Evolutionary conservation across 1,284 basidiomycete species (phyloP).

Genomic region (Cryptococcus jaspeensis): DNA sequence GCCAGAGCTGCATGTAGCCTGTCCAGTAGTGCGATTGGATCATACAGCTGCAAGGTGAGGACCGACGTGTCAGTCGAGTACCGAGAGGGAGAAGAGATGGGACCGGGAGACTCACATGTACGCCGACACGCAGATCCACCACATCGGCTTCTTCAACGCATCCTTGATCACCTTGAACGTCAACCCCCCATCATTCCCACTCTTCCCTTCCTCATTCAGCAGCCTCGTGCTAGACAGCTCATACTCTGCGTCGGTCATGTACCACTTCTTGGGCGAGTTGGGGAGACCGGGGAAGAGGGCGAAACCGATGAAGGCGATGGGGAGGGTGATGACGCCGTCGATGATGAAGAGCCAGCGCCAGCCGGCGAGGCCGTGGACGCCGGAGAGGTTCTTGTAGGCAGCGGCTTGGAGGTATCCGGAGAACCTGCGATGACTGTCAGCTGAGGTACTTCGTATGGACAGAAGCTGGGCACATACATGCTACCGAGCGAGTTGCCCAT

Average conservation of each 20-base stretch:
- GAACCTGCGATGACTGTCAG: slow-evolving; percentile 34
- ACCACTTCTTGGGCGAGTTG: slow-evolving; percentile 14
- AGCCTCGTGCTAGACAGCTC: no score
- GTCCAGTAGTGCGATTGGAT: slow-evolving; percentile 26
- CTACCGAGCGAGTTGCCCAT: neutral
- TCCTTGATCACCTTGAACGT: slow-evolving; percentile 22
- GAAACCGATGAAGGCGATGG: slow-evolving; percentile 23
- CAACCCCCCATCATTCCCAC: slow-evolving; percentile 17
- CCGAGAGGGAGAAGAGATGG: no score
- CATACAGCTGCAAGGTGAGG: slow-evolving; percentile 16
- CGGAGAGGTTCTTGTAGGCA: slow-evolving; percentile 19
- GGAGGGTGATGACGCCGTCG: slow-evolving; percentile 14
- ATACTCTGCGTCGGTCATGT: no score
- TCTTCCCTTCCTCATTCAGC: neutral
- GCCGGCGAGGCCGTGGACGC: slow-evolving; percentile 10
- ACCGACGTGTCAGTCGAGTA: no score
- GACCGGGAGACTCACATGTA: slow-evolving; percentile 24
- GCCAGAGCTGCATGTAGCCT: slow-evolving; percentile 33
- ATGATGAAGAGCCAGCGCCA: slow-evolving; percentile 28
- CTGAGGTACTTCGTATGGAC: no score
- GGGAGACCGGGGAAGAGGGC: slow-evolving; percentile 33
- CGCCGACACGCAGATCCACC: slow-evolving; percentile 21
- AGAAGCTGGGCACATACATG: neutral
- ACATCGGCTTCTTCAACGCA: slow-evolving; percentile 22
- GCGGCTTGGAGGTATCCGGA: slow-evolving; percentile 27